Conservation (phyloP, 164 flowering plant genomes). For the Aristolochia californica region DNA sequence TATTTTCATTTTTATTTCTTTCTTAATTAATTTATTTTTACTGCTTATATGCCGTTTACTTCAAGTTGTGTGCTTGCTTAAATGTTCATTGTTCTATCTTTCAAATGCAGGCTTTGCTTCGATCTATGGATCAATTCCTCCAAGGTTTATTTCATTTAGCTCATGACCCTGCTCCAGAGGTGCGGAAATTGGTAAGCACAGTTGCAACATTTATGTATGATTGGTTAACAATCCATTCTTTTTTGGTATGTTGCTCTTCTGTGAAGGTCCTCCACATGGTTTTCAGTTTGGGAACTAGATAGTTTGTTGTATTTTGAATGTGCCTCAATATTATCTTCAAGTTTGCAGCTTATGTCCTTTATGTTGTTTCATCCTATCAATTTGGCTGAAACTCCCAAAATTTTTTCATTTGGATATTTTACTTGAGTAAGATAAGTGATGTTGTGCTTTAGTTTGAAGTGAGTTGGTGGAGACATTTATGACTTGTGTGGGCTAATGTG, state of each 20-base stretch:
- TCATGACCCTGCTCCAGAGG: constrained; percentile 71
- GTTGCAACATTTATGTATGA: neutral
- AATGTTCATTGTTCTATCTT: neutral
- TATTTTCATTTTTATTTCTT: neutral
- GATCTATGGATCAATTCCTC: constrained; percentile 84
- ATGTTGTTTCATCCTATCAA: no score
- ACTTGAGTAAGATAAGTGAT: no score
- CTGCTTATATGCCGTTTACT: neutral
- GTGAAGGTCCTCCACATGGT: neutral
- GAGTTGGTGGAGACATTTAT: no score
- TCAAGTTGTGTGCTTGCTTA: neutral
- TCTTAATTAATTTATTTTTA: neutral
- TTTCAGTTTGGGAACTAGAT: neutral
- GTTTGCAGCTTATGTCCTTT: no score
- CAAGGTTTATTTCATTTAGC: constrained; percentile 93
- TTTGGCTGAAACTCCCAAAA: no score
- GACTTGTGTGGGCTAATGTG: neutral
- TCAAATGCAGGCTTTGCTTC: constrained; percentile 55
- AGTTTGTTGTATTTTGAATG: no score
- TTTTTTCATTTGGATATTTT: neutral
- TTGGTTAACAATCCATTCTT: neutral
- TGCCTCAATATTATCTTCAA: no score
- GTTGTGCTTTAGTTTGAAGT: no score
- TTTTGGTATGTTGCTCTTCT: neutral
- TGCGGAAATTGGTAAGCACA: constrained; percentile 79